phyloP scores from a whole-genome alignment of 345 rosid genomes.

The Xanthoceras sorbifolium region DNA sequence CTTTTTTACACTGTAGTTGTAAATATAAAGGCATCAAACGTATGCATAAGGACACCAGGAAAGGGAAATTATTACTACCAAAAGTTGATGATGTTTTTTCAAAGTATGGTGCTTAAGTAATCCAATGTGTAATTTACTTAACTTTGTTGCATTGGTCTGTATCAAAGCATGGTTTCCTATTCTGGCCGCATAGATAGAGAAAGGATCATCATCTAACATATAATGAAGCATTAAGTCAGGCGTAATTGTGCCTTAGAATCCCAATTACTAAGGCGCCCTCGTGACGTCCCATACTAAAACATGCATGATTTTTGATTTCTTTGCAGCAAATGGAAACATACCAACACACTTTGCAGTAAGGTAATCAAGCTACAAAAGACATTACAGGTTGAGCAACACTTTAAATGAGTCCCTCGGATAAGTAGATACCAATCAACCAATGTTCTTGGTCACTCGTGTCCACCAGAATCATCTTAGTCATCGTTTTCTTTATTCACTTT shows the following conservation, averaged over 20 bases:
- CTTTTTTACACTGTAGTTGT: too few relatives aligned
- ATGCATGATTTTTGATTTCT: not conserved
- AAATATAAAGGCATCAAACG: not conserved
- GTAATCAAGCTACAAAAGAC: not conserved
- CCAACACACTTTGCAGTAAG: not conserved
- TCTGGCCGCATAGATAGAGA: not conserved
- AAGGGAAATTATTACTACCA: too few relatives aligned
- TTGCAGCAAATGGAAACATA: not conserved
- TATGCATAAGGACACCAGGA: too few relatives aligned
- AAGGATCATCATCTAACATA: not conserved
- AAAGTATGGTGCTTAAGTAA: not conserved
- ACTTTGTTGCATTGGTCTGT: too few relatives aligned
- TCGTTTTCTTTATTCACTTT: constrained; percentile 4
- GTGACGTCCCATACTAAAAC: too few relatives aligned
- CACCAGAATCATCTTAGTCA: constrained; percentile 9
- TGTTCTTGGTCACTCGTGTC: constrained; percentile 10
- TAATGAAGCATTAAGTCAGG: too few relatives aligned
- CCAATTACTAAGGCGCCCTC: too few relatives aligned
- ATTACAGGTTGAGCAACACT: not conserved
- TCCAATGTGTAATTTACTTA: not conserved
- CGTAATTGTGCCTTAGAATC: too few relatives aligned
- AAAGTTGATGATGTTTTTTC: too few relatives aligned
- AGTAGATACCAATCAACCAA: too few relatives aligned
- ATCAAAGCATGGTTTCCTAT: not conserved
- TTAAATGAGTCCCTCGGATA: not conserved